phyloP scores from a whole-genome alignment of 2,329 filamentous ascomycete species.

The Exophiala aquamarina region DNA sequence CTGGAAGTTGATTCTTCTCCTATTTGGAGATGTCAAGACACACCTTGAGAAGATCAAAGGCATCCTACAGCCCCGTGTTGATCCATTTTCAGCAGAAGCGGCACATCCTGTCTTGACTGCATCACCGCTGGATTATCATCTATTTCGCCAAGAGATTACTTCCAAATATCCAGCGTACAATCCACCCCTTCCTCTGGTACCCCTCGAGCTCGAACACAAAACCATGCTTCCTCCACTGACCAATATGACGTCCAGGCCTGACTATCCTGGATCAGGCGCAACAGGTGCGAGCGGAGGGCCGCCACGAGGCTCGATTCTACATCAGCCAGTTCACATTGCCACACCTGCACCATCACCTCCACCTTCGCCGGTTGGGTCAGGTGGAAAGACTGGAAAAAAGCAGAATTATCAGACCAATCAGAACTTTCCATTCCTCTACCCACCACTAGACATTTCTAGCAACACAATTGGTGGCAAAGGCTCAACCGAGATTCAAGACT shows the following conservation, averaged over 20 bases:
- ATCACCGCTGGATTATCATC: constrained; percentile 91
- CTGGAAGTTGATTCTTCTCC: constrained; percentile 87
- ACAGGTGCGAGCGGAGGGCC: constrained; percentile 34
- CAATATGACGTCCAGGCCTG: constrained; percentile 66
- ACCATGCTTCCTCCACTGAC: constrained; percentile 84
- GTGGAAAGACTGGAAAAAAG: constrained; percentile 93
- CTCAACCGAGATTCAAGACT: constrained; percentile 73
- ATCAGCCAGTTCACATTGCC: constrained; percentile 97
- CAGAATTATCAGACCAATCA: constrained; percentile 99
- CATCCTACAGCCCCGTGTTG: constrained; percentile 58
- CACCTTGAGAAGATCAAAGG: constrained; percentile 69
- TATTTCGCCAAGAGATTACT: constrained; percentile 93
- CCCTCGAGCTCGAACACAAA: constrained; percentile 85
- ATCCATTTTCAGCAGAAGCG: constrained; percentile 65
- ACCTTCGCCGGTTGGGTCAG: constrained; percentile 77
- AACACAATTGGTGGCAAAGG: constrained; percentile 91
- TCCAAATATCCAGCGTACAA: constrained; percentile 98
- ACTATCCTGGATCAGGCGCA: constrained; percentile 50
- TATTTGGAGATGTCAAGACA: constrained; percentile 77
- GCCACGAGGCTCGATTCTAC: constrained; percentile 70
- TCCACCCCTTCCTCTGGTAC: constrained; percentile 78
- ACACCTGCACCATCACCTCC: constrained; percentile 95
- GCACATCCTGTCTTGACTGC: constrained; percentile 69
- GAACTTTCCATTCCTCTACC: constrained; percentile 97
- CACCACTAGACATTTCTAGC: constrained; percentile 82